Base-by-base conservation (phyloP, 306 rosid genomes). In the Bauhinia variegata region DNA sequence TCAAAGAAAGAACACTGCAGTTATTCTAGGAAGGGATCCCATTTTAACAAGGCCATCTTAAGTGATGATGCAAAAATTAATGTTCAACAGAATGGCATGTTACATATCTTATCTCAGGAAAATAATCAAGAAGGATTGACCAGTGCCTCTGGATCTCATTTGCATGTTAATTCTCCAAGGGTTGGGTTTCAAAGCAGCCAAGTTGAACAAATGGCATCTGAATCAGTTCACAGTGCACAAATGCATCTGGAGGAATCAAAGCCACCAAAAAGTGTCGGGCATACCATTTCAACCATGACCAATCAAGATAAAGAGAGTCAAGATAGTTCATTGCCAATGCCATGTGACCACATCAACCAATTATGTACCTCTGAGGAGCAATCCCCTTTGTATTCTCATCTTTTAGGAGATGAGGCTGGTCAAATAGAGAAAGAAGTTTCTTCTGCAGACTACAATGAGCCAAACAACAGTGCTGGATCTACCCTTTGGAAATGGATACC, bases 401-500 rank as follows among this genome's bases (percentile, higher is more conserved):
- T 65, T 62, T 69, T 74, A 71, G 77, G 70, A 59, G 70, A 78
- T 49, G 77, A 78, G 56, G 71, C 52, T 55, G 60, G 42, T 70
- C 87, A 70, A 79, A 78, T 60, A 17, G 74, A 68, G 66, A 79
- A 71, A 73, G 87, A 76, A 75, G 82, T 69, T 56, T 50, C 81
- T 67, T 56, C 73, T 62, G 78, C 48, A 15, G 92, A 84, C 44
- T 64, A 19, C 78, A 70, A 69, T 50, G 75, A 67, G 47, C 87
- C 74, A 73, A 80, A 32, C 72, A 75, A 44, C 49, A 53, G 77
- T 49, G 80, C 75, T 72, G 82, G 84, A 59, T 74, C 84, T 62
- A 48, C 73, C 46, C 78, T 73, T 36, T 89, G 85, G 83, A 88
- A 83, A 75, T 86, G 97, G 93, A 79, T 91, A 75, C 96, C 96